Evolutionary conservation across 148 eudicot genomes (phyloP).

Genomic region (Pharnaceum exiguum): DNA sequence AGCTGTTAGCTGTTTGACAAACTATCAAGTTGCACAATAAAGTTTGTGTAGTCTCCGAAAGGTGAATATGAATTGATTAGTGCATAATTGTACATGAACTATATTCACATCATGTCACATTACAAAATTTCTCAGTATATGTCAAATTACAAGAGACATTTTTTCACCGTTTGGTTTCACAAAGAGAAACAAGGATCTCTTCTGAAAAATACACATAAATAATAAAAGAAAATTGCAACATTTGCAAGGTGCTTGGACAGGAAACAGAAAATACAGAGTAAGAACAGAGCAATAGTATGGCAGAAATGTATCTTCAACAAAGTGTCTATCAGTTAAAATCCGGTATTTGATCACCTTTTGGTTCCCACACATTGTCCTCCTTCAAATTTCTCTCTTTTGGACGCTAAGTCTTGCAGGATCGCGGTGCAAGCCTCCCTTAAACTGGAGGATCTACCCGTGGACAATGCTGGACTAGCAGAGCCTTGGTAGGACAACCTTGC

Average conservation of each 20-base stretch:
- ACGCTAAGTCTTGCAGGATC: constrained; percentile 24
- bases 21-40: too few relatives aligned
- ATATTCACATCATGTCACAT: constrained; percentile 24
- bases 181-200: constrained; percentile 1
- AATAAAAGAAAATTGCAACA: background rate
- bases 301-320: background rate
- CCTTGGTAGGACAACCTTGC: constrained; percentile 23
- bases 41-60: background rate
- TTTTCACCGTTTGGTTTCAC: constrained; percentile 5
- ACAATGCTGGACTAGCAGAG: constrained; percentile 23
- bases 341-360: constrained; percentile 16
- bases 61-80: background rate
- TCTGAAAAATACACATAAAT: background rate
- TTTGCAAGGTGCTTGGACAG: constrained; percentile 9
- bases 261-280: constrained; percentile 10
- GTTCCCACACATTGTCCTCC: constrained; percentile 1
- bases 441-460: constrained; percentile 18
- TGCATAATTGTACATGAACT: constrained; percentile 15
- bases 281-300: background rate
- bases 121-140: constrained; percentile 17
- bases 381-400: constrained; percentile 19
- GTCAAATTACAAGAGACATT: constrained; percentile 2
- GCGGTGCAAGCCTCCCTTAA: constrained; percentile 34
- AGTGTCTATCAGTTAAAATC: background rate
- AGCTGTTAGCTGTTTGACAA: too few relatives aligned